These are phyloP conservation scores for Phytomonas sp. DNA, from an alignment of 208 protist genomes.

Conservation along the genomic window DNA sequence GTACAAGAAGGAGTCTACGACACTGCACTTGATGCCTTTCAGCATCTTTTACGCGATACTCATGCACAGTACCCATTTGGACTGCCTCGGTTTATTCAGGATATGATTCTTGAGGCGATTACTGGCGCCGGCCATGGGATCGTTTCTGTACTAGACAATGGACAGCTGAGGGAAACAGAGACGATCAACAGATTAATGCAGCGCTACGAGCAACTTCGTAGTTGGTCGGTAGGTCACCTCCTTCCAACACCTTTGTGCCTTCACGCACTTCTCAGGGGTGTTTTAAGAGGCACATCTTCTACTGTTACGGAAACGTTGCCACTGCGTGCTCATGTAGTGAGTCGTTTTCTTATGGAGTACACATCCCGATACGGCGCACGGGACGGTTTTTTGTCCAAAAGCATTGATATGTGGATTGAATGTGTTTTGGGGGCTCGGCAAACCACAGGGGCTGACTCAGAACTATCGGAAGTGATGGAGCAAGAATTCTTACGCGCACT, in stretches of 20 bases:
- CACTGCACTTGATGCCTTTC: conserved; percentile 33
- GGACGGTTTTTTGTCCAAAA: background rate
- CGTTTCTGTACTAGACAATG: background rate
- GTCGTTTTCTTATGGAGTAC: background rate
- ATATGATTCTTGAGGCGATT: conserved; percentile 7
- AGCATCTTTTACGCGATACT: conserved; percentile 21
- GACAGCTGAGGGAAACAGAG: background rate
- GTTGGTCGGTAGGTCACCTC: background rate
- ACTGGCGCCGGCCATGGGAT: background rate
- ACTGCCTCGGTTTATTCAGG: background rate
- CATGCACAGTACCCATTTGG: background rate
- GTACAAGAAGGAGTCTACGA: conserved; percentile 28
- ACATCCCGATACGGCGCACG: background rate
- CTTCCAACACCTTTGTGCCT: background rate
- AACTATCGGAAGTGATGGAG: background rate
- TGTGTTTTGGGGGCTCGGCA: background rate
- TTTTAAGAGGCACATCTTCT: background rate
- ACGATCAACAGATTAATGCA: background rate
- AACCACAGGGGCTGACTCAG: background rate
- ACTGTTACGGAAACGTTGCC: background rate
- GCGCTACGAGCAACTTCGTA: background rate
- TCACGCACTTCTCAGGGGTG: background rate
- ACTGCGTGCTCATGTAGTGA: background rate
- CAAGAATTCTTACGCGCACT: conserved; percentile 2
- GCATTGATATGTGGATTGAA: conserved; percentile 1